Conservation (phyloP, 139 green algal genomes). For the Yamagishiella unicocca region DNA sequence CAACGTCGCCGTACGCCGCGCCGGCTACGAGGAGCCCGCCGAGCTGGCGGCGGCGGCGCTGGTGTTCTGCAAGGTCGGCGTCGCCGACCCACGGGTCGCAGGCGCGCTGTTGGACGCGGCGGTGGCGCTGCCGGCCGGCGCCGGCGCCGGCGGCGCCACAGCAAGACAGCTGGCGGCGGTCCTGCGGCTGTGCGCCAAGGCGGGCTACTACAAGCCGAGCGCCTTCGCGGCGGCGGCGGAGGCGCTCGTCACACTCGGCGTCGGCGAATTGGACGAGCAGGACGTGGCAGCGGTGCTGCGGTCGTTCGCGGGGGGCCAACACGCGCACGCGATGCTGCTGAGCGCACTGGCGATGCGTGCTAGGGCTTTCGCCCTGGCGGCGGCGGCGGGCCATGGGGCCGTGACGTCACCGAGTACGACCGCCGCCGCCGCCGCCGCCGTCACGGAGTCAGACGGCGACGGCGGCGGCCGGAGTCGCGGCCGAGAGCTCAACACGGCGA, state of each 20-base stretch:
- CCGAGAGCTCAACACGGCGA: background rate
- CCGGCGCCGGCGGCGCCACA: background rate
- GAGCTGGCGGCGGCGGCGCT: background rate
- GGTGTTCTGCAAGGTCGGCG: background rate
- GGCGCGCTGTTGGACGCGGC: background rate
- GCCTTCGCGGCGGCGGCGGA: background rate
- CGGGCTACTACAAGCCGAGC: background rate
- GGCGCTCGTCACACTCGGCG: background rate
- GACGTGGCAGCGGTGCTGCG: background rate
- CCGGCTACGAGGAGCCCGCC: background rate
- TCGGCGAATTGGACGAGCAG: background rate
- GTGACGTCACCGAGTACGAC: too few relatives aligned
- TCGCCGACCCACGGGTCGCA: background rate
- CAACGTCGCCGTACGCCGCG: conserved; percentile 10
- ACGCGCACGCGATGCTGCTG: conserved; percentile 12
- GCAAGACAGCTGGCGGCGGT: background rate
- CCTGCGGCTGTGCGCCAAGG: background rate
- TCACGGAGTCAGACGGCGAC: background rate
- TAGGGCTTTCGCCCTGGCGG: background rate
- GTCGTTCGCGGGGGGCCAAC: background rate
- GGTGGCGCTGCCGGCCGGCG: background rate
- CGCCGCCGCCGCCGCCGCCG: background rate
- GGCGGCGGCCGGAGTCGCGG: background rate
- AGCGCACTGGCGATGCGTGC: background rate
- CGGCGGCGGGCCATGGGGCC: too few relatives aligned